A percentile compares a stretch with the other conserved stretches of the same genome.
phyloP scores from a whole-genome alignment of 768 basidiomycete species.

The Psilocybe tampanensis region DNA sequence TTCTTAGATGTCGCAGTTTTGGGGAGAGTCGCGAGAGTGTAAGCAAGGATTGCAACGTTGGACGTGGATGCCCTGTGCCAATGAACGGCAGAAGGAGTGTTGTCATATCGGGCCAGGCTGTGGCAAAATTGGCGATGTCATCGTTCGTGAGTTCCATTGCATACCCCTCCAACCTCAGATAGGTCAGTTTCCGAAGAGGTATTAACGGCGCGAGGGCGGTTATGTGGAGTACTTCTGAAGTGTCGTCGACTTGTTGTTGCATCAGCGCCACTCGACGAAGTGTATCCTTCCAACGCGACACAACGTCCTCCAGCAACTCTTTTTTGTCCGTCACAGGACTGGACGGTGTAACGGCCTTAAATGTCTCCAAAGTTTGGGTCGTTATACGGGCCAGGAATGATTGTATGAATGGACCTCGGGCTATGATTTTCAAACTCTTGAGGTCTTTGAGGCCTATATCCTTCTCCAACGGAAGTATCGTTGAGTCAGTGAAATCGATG shows the following conservation, averaged over 20 bases:
- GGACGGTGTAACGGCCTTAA: conserved; percentile 17
- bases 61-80: conserved; percentile 15
- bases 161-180: conserved; percentile 30
- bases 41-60: conserved; percentile 22
- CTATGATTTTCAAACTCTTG: conserved; percentile 27
- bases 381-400: conserved; percentile 25
- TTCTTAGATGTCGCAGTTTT: conserved; percentile 20
- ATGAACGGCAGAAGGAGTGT: conserved; percentile 28
- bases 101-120: conserved; percentile 28
- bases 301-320: conserved; percentile 22
- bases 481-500: conserved; percentile 28
- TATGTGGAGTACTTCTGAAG: conserved; percentile 15
- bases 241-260: conserved; percentile 17
- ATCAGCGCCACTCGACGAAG: conserved; percentile 27
- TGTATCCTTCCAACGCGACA: conserved; percentile 23
- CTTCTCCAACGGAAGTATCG: conserved; percentile 15
- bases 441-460: conserved; percentile 30
- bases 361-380: conserved; percentile 21
- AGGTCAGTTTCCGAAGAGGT: conserved; percentile 20
- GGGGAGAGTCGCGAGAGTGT: conserved; percentile 22
- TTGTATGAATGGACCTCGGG: conserved; percentile 23
- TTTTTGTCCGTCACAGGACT: conserved; percentile 21
- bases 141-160: conserved; percentile 25
- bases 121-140: conserved; percentile 25
- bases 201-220: conserved; percentile 25